Base-by-base conservation (phyloP, 225 moss, liverwort and hornwort genomes). In the Polytrichum formosum region DNA sequence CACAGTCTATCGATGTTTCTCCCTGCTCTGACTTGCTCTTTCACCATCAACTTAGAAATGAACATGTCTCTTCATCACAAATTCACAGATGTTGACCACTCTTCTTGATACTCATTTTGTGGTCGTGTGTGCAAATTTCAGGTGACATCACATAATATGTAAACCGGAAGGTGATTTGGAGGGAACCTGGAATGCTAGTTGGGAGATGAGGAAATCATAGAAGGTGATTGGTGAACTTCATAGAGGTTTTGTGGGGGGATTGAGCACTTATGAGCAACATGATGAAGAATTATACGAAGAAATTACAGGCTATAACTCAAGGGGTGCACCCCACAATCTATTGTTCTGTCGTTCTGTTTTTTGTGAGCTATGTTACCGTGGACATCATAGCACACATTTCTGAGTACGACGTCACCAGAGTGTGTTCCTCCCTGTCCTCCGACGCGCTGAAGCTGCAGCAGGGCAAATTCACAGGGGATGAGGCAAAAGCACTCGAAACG, bases 311-410 rank as follows among this genome's bases (percentile, higher is more conserved):
- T 4, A 17, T 56, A n/a, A 4, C n/a, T 18, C 64, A 64, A 33
- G 66, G 33, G 35, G 21, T 66, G 8, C 35, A 66, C 28, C 70
- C 70, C 18, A 21, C 31, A 55, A 33, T 58, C 26, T 54, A 67
- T 16, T 74, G 67, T 25, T 58, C 17, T 9, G 19, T 74, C 5
- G 56, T 68, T 5, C 8, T 68, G 18, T 7, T 68, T 18, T 68
- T 74, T 27, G 22, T 66, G 19, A 55, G 67, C 29, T 74, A 67
- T 25, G 7, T 74, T 23, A 13, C 26, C 25, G 1, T 74, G 3
- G 67, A 59, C 21, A 23, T 68, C 6, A 53, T 60, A 9, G 18
- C 22, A 55, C 20, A 26, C 29, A 29, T 30, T 59, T 6, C 29
- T 26, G 58, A 30, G n/a, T 7, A 29, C 20, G 6, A 28, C 7